Evolutionary conservation across 2,329 filamentous ascomycete genomes (phyloP), one percentile per base, ranked within the genome.

Genomic region (Aspergillus thermomutatus): DNA sequence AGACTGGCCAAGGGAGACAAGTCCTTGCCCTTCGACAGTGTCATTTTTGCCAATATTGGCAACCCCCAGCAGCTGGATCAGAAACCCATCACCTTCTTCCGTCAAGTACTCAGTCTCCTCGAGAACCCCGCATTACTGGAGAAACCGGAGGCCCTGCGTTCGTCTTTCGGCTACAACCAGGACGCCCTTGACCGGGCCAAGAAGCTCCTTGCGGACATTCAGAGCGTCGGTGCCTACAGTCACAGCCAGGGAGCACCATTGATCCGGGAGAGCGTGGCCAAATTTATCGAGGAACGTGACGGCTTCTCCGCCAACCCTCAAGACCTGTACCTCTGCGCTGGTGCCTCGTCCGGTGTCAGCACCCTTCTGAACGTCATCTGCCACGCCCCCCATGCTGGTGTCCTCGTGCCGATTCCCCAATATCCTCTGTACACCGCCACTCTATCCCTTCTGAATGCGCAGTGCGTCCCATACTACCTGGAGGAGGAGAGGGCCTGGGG

Each of bases 61-160:
- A 99, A 99, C 81, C 94, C 94, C 3, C 94, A 99, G 78, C 94
- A 99, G 79, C 86, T 99, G 61, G 94, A 97, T 79, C 94, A 99
- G 83, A 95, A 97, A 82, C 94, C 94, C 69, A 93, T 99, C 69
- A 99, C 94, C 66, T 99, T 97, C 83, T 97, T 99, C 86, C 88
- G 94, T 66, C 93, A 99, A 79, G 94, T 99, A 27, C 84, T 94
- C 69, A 96, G 91, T 77, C 76, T 99, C 60, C 78, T 97, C 57
- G 94, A 99, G 82, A 92, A 97, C 80, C 94, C 94, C 0, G 74
- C 81, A 56, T 81, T 99, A 34, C 82, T 99, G 58, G 83, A 96
- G 70, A 87, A 95, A 67, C 86, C 91, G 73, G 85, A 93, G 63
- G 87, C 89, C n/a, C 79, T 97, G 61, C 78, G 87, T 70, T 84